Conservation (phyloP, 805 yeast species). For the Saccharomycopsis javanensis region DNA sequence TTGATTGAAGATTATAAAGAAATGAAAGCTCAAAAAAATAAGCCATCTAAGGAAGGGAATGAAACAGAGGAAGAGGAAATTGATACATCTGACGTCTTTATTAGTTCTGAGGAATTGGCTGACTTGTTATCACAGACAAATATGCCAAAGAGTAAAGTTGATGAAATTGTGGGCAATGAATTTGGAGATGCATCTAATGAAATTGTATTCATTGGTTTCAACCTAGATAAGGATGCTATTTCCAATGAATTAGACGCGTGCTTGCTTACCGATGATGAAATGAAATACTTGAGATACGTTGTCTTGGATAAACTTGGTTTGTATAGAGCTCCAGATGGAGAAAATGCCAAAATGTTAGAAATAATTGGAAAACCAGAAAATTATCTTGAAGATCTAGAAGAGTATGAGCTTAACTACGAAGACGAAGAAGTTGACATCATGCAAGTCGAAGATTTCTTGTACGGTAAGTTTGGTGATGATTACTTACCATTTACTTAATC, state of each 20-base stretch:
- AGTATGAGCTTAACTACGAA: constrained; percentile 1
- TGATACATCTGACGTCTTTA: neutral
- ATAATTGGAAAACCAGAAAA: constrained; percentile 8
- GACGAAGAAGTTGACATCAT: constrained; percentile 4
- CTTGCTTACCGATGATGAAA: constrained; percentile 33
- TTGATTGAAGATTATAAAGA: neutral
- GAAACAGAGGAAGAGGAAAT: neutral
- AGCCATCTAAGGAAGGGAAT: constrained; percentile 2
- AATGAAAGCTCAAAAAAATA: neutral
- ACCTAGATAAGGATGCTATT: constrained; percentile 26
- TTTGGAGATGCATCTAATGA: constrained; percentile 39
- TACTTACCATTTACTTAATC: constrained; percentile 6
- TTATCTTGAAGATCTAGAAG: constrained; percentile 5
- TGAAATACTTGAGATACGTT: constrained; percentile 10
- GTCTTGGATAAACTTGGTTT: constrained; percentile 6
- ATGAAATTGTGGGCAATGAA: constrained; percentile 31
- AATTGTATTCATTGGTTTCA: constrained; percentile 36
- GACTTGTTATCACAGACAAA: constrained; percentile 28
- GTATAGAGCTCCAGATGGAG: constrained; percentile 1
- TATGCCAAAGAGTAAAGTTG: constrained; percentile 25
- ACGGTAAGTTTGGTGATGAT: constrained; percentile 9
- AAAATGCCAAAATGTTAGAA: neutral
- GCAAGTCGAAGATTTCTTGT: constrained; percentile 5
- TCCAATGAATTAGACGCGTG: constrained; percentile 30
- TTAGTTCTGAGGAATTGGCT: constrained; percentile 18